Percentiles rank a stretch among this genome's conserved stretches.
Evolutionary conservation across 2,329 filamentous ascomycete genomes (phyloP).

Genomic region (Colletotrichum aenigma): DNA sequence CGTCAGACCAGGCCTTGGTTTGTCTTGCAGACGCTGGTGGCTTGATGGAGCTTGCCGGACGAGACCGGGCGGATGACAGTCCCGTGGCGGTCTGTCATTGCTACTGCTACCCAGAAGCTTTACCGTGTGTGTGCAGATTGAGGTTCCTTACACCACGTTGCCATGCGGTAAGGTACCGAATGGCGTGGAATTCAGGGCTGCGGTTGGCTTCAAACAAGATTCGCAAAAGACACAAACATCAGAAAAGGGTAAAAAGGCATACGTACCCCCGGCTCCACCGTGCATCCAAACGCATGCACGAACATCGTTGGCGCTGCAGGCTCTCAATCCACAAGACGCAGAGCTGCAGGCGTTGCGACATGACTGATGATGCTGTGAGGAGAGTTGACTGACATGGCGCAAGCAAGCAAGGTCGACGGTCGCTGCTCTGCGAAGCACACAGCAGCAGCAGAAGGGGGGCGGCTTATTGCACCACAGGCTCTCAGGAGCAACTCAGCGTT

Average conservation of each 20-base stretch:
- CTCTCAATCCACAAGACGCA: neutral
- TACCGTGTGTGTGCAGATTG: neutral
- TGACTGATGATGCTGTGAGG: neutral
- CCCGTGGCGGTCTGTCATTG: conserved; percentile 6
- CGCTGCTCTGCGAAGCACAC: neutral
- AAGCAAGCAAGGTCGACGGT: neutral
- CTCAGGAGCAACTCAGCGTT: neutral
- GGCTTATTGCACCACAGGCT: neutral
- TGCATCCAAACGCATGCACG: conserved; percentile 15
- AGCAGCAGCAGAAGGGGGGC: neutral
- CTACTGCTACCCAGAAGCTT: neutral
- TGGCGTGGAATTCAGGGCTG: neutral
- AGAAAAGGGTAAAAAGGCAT: conserved; percentile 21
- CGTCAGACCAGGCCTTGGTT: neutral
- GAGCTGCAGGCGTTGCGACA: neutral
- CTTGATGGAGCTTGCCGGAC: conserved; percentile 9
- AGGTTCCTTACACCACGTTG: neutral
- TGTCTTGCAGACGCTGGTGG: neutral
- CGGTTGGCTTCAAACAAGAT: conserved; percentile 15
- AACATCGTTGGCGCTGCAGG: conserved; percentile 7
- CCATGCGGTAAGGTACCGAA: neutral
- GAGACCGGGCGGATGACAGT: conserved; percentile 2
- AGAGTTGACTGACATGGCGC: neutral
- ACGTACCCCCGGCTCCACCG: conserved; percentile 18
- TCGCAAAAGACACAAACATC: neutral